Evolutionary conservation across 768 basidiomycete species (phyloP), one percentile per base, ranked within the genome.

Genomic region (Thelephora aurantiotincta): DNA sequence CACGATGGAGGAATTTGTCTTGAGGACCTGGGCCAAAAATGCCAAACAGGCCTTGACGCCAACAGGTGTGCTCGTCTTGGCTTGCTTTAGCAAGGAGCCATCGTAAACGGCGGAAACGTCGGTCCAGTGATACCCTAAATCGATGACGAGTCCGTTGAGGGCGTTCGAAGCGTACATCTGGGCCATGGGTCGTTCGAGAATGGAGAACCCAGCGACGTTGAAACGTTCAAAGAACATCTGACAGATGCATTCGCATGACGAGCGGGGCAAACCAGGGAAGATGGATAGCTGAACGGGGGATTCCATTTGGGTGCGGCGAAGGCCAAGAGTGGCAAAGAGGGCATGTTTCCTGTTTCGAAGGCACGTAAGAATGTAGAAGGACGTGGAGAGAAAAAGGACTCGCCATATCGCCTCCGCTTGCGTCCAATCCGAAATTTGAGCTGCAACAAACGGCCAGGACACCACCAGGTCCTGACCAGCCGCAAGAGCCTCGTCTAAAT

Each of bases 211-310:
- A 7, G 92, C 82, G 22, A 84, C 82, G 58, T 92, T 91, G 74
- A 93, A 87, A 20, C 86, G 82, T 59, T 94, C 91, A 56, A 96
- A 96, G 65, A 93, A 88, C 35, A 87, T 71, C 57, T 84, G 88
- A 55, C 81, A 83, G 55, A 83, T 73, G 38, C 72, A 72, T 59
- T 92, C 86, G 60, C 82, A 75, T 7, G 76, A 71, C 34, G 68
- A 65, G 46, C 83, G 74, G 20, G 85, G 74, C 18, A 87, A 73
- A 26, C 77, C 75, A 0, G 80, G 64, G 4, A 72, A 65, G 47
- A 93, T 69, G 35, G 82, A 78, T 49, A 93, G 71, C 30, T 92
- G 71, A 47, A 89, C 76, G 1, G 89, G 87, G 14, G 86, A 91
- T 59, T 92, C 88, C 59, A 92, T 91, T 55, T 88, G 87, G 6